Base-by-base conservation (phyloP, 2,329 filamentous ascomycete genomes). In the Bipolaris oryzae region DNA sequence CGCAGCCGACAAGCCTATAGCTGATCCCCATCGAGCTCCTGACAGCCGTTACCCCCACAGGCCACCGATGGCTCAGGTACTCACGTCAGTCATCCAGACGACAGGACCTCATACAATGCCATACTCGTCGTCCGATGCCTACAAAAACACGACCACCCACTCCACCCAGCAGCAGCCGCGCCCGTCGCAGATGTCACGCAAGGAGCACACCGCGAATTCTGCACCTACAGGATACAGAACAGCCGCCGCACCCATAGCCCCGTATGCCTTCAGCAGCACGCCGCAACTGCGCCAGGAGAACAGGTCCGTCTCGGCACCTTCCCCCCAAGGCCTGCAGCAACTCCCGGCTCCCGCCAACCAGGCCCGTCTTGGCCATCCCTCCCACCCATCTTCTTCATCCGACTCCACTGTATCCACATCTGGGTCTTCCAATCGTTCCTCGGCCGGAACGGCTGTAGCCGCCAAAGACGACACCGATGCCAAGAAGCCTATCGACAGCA, bases 281-380 rank as follows among this genome's bases (percentile, higher is more conserved):
- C 84, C 85, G 53, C 81, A 84, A 68, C 76, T 86, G 60, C 81
- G 83, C 53, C 78, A 82, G 61, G 85, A 88, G 61, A 80, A 80
- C 65, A 81, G 84, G 68, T 81, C 83, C 18, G 77, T 77, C 31
- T 85, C 85, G 56, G 80, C 82, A 54, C 83, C 85, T 7, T 74
- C 77, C 50, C 75, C 79, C 45, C 80, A 81, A 46, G 63, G 70
- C 45, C 61, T 66, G 52, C 70, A 73, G 56, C 75, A 73, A 62
- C 62, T 60, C 44, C 60, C 67, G 15, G 63, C 55, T 52, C 52
- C 66, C 13, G 57, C 61, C 46, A 64, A 64, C 49, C 58, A 69
- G 31, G 54, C 70, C 21, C 70, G 72, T 39, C 69, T 72, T 5
- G 73, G 72, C 43, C 74, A 77, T 56, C 73, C 73, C 18, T 68